These are phyloP conservation scores for Fomitopsis pulvina DNA, from an alignment of 768 basidiomycete genomes.

Conservation along the genomic window DNA sequence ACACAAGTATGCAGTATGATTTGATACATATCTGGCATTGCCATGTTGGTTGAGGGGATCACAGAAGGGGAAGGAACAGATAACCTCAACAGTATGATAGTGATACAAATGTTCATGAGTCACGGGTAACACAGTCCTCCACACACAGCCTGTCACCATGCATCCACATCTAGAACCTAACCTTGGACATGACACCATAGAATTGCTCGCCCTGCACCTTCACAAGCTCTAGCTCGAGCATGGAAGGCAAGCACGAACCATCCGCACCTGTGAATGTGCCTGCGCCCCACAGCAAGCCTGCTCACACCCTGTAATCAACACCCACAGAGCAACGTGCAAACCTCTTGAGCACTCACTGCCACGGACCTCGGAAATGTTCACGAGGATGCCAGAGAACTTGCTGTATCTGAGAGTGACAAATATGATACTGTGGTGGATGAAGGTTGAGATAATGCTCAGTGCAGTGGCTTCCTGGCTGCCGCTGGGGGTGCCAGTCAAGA, in stretches of 20 bases:
- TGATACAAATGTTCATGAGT: too few relatives aligned
- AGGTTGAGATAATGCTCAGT: conserved; percentile 32
- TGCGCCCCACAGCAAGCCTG: conserved; percentile 79
- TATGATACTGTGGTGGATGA: conserved; percentile 50
- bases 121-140: too few relatives aligned
- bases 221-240: conserved; percentile 29
- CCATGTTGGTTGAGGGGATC: too few relatives aligned
- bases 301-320: background rate
- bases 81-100: too few relatives aligned
- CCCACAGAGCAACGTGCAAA: background rate
- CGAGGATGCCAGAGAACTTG: conserved; percentile 31
- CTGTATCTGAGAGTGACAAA: conserved; percentile 50
- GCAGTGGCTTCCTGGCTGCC: conserved; percentile 60
- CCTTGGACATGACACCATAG: conserved; percentile 38
- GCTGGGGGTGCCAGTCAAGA: conserved; percentile 62
- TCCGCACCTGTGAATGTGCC: conserved; percentile 53
- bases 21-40: too few relatives aligned
- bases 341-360: conserved; percentile 33
- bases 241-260: conserved; percentile 47
- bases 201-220: conserved; percentile 47
- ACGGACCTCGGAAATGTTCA: conserved; percentile 37
- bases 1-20: too few relatives aligned
- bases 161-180: conserved; percentile 20
- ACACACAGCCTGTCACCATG: too few relatives aligned
- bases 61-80: too few relatives aligned